Base-by-base conservation (phyloP, 495 filamentous ascomycete species). In the Daldinia bambusicola region DNA sequence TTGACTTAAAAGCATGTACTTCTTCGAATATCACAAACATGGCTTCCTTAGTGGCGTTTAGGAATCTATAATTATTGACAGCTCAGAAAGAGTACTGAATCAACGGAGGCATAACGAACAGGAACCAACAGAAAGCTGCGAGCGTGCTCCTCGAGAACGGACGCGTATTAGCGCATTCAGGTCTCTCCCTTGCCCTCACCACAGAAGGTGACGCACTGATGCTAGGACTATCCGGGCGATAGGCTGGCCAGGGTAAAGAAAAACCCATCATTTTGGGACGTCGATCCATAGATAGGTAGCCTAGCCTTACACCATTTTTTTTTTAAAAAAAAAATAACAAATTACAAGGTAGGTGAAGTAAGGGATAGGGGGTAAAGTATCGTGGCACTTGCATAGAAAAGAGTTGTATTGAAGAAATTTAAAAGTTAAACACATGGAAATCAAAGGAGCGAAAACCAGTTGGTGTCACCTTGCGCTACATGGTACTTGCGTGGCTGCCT, bases 331-430 rank as follows among this genome's bases (percentile, higher is more conserved):
- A 36, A 7, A 36, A 36, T 6, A 7, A 36, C 34, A 36, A 36
- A 36, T 36, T 1, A 43, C 5, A 18, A 43, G 10, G 5, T 43
- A 14, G 50, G 31, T 32, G 50, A 53, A 22, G 43, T 4, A 30
- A 53, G 26, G 22, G 30, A 32, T 32, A 53, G 12, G 22, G 31
- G 30, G 26, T 26, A 53, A 26, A 10, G 50, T 2, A 53, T 53
- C 50, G 50, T 53, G 50, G 50, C 22, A 63, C 30, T 26, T 59
- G 55, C 43, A 26, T 53, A n/a, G 45, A 43, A 43, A 53, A 32
- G 20, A 22, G 52, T n/a, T 66, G 43, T 43, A 60, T 43, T 14
- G 22, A 51, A 51, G 30, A 55, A 41, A 1, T 4, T 48, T 48
- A 6, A 48, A 48, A 48, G 43, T 48, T 48, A 6, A 48, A 20